phyloP scores from a whole-genome alignment of 176 grass and related monocot genomes.

The Paspalum vaginatum region DNA sequence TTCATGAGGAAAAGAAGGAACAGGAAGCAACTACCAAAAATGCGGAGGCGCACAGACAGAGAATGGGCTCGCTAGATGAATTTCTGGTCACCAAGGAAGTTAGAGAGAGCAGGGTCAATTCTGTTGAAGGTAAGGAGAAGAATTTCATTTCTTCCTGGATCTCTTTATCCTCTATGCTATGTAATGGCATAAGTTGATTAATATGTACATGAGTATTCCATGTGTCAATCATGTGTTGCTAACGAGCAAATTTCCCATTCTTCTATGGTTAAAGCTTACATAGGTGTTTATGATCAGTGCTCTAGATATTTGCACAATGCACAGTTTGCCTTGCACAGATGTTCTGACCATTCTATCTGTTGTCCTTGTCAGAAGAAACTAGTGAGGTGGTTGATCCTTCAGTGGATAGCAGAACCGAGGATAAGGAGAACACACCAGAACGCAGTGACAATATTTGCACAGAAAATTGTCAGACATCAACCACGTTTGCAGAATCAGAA shows the following conservation, averaged over 20 bases:
- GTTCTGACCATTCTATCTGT: slow-evolving; percentile 29
- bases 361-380: slow-evolving; percentile 51
- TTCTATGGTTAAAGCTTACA: not conserved
- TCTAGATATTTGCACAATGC: not conserved
- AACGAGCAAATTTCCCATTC: not conserved
- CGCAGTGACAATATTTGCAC: slow-evolving; percentile 39
- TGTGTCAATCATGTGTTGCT: slow-evolving; percentile 16
- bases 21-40: slow-evolving; percentile 78
- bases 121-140: slow-evolving; percentile 52
- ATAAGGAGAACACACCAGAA: slow-evolving; percentile 46
- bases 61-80: slow-evolving; percentile 61
- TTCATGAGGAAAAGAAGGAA: slow-evolving; percentile 88
- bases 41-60: slow-evolving; percentile 75
- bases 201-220: not conserved
- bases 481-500: slow-evolving; percentile 33
- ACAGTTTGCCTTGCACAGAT: not conserved
- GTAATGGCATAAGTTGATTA: not conserved
- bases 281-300: slow-evolving; percentile 13
- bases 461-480: slow-evolving; percentile 53
- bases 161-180: slow-evolving; percentile 7
- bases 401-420: slow-evolving; percentile 29
- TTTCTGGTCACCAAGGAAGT: slow-evolving; percentile 46
- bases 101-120: slow-evolving; percentile 28
- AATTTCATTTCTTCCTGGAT: slow-evolving; percentile 19
- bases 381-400: slow-evolving; percentile 65